Percentiles rank a stretch among this genome's conserved stretches.
These are phyloP conservation scores for Mortierella sp. DNA, from an alignment of 371 early-diverging fungal genomes.

Conservation along the genomic window DNA sequence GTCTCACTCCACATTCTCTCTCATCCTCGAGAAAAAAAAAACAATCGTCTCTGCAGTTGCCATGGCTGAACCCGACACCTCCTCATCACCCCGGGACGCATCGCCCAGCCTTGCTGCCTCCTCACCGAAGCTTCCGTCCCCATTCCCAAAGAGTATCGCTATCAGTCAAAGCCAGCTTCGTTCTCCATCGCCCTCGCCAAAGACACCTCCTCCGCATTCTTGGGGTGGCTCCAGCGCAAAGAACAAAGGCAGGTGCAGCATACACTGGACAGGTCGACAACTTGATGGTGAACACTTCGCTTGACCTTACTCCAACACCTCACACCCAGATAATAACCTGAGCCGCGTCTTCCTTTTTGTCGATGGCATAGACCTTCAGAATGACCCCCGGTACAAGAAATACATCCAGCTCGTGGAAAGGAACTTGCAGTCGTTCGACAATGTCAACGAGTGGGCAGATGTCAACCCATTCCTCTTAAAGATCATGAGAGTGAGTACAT, in stretches of 20 bases:
- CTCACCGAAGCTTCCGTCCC: constrained; percentile 35
- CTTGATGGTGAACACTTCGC: background rate
- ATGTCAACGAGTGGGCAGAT: constrained; percentile 96
- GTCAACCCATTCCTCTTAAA: constrained; percentile 92
- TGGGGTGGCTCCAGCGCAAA: constrained; percentile 47
- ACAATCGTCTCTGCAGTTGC: background rate
- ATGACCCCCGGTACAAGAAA: constrained; percentile 83
- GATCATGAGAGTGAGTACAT: constrained; percentile 76
- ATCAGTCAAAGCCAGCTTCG: constrained; percentile 31
- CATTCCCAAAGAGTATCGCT: constrained; percentile 36
- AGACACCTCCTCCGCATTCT: constrained; percentile 39
- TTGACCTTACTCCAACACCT: background rate
- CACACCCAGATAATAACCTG: background rate
- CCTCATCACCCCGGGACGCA: constrained; percentile 43
- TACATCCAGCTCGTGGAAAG: constrained; percentile 88
- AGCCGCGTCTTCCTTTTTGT: background rate
- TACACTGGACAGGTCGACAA: no score
- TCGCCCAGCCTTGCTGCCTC: constrained; percentile 39
- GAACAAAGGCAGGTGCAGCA: constrained; percentile 43
- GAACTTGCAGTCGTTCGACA: constrained; percentile 90
- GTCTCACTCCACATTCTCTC: background rate
- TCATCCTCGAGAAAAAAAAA: background rate
- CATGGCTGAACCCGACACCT: constrained; percentile 44
- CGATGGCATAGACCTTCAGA: constrained; percentile 33
- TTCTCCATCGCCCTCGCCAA: constrained; percentile 51